Evolutionary conservation across 495 filamentous ascomycete species (phyloP), one percentile per base, ranked within the genome.

Genomic region (Aspergillus kassunensis): DNA sequence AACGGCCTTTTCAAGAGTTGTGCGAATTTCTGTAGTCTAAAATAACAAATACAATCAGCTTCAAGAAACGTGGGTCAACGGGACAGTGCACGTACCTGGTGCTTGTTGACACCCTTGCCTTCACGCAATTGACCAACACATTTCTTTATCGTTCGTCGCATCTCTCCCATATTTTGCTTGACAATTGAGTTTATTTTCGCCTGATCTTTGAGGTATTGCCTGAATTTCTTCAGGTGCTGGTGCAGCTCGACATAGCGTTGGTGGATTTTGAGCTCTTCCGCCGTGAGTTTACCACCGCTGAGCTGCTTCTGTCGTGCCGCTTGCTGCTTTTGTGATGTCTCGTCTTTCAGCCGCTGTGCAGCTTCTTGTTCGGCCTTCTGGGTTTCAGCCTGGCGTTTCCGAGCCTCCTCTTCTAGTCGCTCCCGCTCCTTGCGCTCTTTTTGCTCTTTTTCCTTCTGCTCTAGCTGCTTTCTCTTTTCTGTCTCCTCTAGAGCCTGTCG

Each of bases 121-220:
- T 73, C 77, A 11, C 81, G 88, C 23, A 95, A 65, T 59, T 95
- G 88, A 1, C 90, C 90, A 33, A 91, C 73, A 16, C 73, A 82
- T 61, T 84, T 87, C 15, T 73, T 80, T 42, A 95, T 81, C 3
- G 80, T 74, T 34, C 91, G 79, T 11, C 90, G 76, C 77, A 89
- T 83, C 40, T 90, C 84, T 25, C 90, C 89, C 69, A 90, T 80
- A 2, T 76, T 70, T 25, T 72, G 62, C 57, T 90, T 92, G 21
- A 90, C 68, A 0, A 58, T 51, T 4, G 75, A 73, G 25, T 82
- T 72, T 54, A 79, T 68, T 52, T 80, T 79, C 25, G 56, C 63
- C 34, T 67, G 44, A 8, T 81, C 67, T 1, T 59, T 61, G 45
- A 87, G 68, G 15, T 73, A 76, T 29, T 76, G 76, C 11, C 91